These are phyloP conservation scores for Haplographium delicatum DNA, from an alignment of 495 filamentous ascomycete species.

Conservation along the genomic window DNA sequence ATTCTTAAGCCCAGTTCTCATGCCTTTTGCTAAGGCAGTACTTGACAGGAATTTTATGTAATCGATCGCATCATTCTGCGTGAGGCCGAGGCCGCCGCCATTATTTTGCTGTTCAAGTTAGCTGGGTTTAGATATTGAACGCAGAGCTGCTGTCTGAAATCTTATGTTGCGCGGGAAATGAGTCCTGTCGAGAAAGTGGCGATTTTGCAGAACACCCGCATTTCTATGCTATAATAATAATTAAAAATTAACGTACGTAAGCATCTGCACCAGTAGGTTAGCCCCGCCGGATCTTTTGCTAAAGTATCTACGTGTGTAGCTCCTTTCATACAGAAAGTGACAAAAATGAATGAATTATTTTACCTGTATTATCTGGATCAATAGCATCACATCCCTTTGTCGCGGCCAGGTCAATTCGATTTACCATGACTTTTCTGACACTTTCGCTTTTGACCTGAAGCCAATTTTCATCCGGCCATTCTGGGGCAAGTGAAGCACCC, in stretches of 20 bases:
- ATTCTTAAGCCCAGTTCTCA: conserved; percentile 63
- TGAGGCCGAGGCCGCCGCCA: conserved; percentile 54
- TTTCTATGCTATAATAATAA: too few relatives aligned
- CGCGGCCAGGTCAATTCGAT: conserved; percentile 49
- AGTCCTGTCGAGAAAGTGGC: not conserved
- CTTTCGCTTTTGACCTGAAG: conserved; percentile 48
- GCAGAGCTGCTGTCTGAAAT: not conserved
- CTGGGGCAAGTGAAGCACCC: conserved; percentile 44
- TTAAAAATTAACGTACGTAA: too few relatives aligned
- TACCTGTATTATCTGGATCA: conserved; percentile 64
- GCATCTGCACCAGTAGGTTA: too few relatives aligned
- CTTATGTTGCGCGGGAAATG: not conserved
- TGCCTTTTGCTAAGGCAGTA: conserved; percentile 32
- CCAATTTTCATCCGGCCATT: conserved; percentile 64
- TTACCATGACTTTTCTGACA: conserved; percentile 56
- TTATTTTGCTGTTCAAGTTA: conserved; percentile 30
- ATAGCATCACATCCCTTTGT: conserved; percentile 63
- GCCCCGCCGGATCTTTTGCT: too few relatives aligned
- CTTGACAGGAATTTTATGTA: conserved; percentile 55
- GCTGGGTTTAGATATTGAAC: not conserved
- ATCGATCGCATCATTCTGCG: conserved; percentile 44
- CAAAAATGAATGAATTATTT: too few relatives aligned
- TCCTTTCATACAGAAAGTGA: too few relatives aligned
- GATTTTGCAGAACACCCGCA: too few relatives aligned
- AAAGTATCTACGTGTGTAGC: too few relatives aligned